Evolutionary conservation across 148 eudicot genomes (phyloP).

Genomic region (Vaccinium vitisidaea): DNA sequence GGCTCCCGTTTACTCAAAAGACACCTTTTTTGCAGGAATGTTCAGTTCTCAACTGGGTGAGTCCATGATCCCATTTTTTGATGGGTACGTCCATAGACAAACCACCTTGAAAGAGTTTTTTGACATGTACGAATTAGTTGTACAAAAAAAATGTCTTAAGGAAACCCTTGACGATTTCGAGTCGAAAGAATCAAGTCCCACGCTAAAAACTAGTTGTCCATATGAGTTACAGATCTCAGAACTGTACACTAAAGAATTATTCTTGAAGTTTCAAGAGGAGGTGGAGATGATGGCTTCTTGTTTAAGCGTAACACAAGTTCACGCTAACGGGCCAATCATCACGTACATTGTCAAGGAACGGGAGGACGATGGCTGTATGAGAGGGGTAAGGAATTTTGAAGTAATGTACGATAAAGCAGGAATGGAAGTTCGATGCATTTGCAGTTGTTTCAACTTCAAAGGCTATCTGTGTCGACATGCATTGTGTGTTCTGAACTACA

Average conservation of each 20-base stretch:
- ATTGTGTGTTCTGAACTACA: slow-evolving; percentile 50
- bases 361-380: slow-evolving; percentile 28
- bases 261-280: slow-evolving; percentile 59
- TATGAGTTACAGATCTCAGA: slow-evolving; percentile 68
- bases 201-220: slow-evolving; percentile 46
- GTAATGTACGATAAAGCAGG: slow-evolving; percentile 57
- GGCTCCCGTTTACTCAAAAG: slow-evolving; percentile 71
- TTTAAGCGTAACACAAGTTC: slow-evolving; percentile 45
- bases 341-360: slow-evolving; percentile 63
- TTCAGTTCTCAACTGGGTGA: slow-evolving; percentile 32
- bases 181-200: slow-evolving; percentile 43
- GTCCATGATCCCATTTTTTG: slow-evolving; percentile 39
- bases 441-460: slow-evolving; percentile 65
- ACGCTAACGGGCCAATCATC: slow-evolving; percentile 44
- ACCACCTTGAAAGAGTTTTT: slow-evolving; percentile 61
- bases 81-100: slow-evolving; percentile 43
- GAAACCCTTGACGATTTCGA: slow-evolving; percentile 62
- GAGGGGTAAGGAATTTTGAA: slow-evolving; percentile 42
- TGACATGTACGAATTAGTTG: slow-evolving; percentile 37
- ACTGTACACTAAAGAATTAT: slow-evolving; percentile 56
- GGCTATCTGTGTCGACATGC: slow-evolving; percentile 86
- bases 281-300: slow-evolving; percentile 61
- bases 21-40: slow-evolving; percentile 62
- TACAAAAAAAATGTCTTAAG: slow-evolving; percentile 41
- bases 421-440: slow-evolving; percentile 56